phyloP scores from a whole-genome alignment of 202 grass and related monocot species.

The Brachypodium distachyon region DNA sequence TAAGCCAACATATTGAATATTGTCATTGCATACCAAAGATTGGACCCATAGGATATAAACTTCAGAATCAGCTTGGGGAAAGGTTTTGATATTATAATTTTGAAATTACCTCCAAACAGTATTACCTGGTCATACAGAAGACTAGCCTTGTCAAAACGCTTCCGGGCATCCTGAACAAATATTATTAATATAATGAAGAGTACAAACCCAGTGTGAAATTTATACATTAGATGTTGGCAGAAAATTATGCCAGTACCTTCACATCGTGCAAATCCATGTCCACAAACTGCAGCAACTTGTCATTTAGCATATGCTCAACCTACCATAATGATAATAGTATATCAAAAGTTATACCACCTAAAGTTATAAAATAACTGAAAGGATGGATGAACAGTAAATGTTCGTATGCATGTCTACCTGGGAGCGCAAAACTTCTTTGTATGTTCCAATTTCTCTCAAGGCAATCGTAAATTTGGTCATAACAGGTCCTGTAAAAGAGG shows the following conservation, averaged over 20 bases:
- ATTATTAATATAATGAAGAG: conserved; percentile 13
- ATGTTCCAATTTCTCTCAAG: conserved; percentile 98
- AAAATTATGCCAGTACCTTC: conserved; percentile 42
- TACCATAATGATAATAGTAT: conserved; percentile 39
- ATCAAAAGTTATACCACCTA: conserved; percentile 19
- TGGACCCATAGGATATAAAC: neutral
- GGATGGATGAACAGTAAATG: neutral
- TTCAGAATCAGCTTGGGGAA: neutral
- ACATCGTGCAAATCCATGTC: conserved; percentile 90
- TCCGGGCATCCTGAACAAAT: conserved; percentile 77
- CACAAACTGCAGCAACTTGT: conserved; percentile 92
- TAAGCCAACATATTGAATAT: neutral
- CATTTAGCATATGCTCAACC: conserved; percentile 98
- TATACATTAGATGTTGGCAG: neutral
- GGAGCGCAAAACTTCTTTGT: conserved; percentile 96
- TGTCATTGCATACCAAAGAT: neutral
- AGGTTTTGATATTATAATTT: neutral
- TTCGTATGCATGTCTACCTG: conserved; percentile 48
- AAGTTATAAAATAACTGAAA: conserved; percentile 1
- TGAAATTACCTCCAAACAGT: neutral
- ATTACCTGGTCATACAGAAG: conserved; percentile 95
- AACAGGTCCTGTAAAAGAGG: conserved; percentile 65
- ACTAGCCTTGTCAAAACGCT: conserved; percentile 92
- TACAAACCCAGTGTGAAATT: conserved; percentile 8
- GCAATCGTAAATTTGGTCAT: conserved; percentile 99